phyloP scores from a whole-genome alignment of 345 rosid species.

The Brassica incana region DNA sequence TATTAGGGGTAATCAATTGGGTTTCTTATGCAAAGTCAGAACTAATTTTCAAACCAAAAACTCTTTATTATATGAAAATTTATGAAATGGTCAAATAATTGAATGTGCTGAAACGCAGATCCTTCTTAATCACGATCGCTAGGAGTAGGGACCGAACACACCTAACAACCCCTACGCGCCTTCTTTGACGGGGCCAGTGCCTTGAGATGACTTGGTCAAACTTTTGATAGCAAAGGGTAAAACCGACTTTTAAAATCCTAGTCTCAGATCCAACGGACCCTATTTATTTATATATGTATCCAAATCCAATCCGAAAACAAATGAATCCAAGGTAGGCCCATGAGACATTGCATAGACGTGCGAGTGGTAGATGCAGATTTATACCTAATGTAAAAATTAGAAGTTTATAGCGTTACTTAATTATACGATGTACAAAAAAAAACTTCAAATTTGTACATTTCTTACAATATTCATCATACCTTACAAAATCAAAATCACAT shows the following conservation, averaged over 20 bases:
- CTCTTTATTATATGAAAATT: background rate
- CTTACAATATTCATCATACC: background rate
- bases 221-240: background rate
- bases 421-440: background rate
- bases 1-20: slow-evolving; percentile 1
- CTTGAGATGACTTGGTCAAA: background rate
- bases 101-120: background rate
- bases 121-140: background rate
- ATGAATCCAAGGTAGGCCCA: slow-evolving; percentile 30
- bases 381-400: background rate
- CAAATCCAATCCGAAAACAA: slow-evolving; percentile 6
- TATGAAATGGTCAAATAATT: background rate
- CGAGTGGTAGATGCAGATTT: slow-evolving; percentile 25
- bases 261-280: slow-evolving; percentile 25
- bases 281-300: background rate
- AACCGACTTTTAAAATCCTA: background rate
- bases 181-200: background rate
- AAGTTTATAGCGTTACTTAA: background rate
- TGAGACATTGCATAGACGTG: slow-evolving; percentile 21
- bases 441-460: background rate
- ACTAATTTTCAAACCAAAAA: slow-evolving; percentile 21
- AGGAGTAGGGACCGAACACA: background rate
- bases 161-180: background rate
- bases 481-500: background rate
- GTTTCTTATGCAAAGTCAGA: slow-evolving; percentile 14